Evolutionary conservation across 2,329 filamentous ascomycete genomes (phyloP).

Genomic region (Trichoderma sp.): DNA sequence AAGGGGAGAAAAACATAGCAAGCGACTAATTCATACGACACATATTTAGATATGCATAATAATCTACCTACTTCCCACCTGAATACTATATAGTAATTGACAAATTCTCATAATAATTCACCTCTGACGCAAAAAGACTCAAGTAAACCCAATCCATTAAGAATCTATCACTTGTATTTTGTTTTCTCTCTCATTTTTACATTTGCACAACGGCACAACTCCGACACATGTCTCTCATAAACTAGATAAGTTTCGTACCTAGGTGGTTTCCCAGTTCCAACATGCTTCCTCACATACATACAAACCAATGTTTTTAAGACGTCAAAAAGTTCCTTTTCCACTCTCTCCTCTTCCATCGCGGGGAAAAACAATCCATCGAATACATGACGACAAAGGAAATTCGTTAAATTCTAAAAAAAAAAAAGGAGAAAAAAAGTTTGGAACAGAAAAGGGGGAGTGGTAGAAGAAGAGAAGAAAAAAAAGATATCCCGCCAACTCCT

Average conservation of each 20-base stretch:
- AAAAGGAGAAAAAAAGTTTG: not conserved
- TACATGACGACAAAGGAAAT: conserved; percentile 17
- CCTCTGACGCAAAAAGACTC: not conserved
- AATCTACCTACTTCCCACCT: not conserved
- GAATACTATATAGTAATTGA: not conserved
- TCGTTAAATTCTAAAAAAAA: conserved; percentile 16
- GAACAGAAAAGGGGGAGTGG: not conserved
- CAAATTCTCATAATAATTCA: not conserved
- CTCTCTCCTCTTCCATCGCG: not conserved
- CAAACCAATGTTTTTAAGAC: not conserved
- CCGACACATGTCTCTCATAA: not conserved
- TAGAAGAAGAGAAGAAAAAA: not conserved
- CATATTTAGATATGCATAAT: not conserved
- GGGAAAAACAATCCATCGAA: not conserved
- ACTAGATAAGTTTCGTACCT: not conserved
- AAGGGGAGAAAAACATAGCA: not conserved
- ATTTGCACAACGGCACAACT: not conserved
- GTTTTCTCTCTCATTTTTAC: not conserved
- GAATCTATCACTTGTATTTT: not conserved
- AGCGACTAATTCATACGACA: not conserved
- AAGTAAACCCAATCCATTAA: no score
- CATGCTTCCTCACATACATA: not conserved
- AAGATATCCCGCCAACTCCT: conserved; percentile 8
- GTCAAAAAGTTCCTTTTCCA: not conserved
- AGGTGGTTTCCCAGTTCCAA: not conserved